These are phyloP conservation scores for Hirschioporus abietinus DNA, from an alignment of 768 basidiomycete genomes.

Conservation along the genomic window DNA sequence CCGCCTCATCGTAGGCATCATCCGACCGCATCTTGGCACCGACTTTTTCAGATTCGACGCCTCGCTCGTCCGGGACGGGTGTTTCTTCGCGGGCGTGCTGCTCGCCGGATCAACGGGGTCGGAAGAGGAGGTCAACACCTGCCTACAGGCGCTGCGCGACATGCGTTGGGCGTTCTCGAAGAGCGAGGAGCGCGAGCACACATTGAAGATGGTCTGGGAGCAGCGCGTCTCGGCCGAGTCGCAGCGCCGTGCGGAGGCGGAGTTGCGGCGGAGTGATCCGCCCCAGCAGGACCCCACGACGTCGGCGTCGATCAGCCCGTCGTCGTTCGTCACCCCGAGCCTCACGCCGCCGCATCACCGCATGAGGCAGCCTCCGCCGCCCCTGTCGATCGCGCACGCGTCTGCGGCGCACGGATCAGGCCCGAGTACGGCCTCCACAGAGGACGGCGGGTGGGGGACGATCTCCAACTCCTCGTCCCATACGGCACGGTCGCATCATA, in stretches of 20 bases:
- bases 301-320: not conserved
- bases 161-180: slow-evolving; percentile 81
- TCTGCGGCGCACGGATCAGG: not conserved
- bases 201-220: slow-evolving; percentile 46
- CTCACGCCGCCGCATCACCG: not conserved
- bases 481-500: not conserved
- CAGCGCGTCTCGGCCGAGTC: slow-evolving; percentile 3
- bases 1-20: slow-evolving; percentile 41
- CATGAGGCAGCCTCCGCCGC: not conserved
- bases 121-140: slow-evolving; percentile 49
- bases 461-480: not conserved
- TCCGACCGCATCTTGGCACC: slow-evolving; percentile 43
- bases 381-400: not conserved
- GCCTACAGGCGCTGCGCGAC: slow-evolving; percentile 69
- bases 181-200: slow-evolving; percentile 65
- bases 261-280: slow-evolving; percentile 2
- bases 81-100: slow-evolving; percentile 80
- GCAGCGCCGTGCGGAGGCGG: not conserved
- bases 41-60: slow-evolving; percentile 83
- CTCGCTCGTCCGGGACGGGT: slow-evolving; percentile 81
- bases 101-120: slow-evolving; percentile 52
- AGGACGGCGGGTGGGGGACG: slow-evolving; percentile 3
- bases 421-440: slow-evolving; percentile 3
- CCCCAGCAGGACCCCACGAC: not conserved
- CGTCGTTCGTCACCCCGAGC: not conserved